A percentile compares a stretch with the other conserved stretches of the same genome.
Evolutionary conservation across 495 filamentous ascomycete genomes (phyloP).

Genomic region (Terfezia claveryi): DNA sequence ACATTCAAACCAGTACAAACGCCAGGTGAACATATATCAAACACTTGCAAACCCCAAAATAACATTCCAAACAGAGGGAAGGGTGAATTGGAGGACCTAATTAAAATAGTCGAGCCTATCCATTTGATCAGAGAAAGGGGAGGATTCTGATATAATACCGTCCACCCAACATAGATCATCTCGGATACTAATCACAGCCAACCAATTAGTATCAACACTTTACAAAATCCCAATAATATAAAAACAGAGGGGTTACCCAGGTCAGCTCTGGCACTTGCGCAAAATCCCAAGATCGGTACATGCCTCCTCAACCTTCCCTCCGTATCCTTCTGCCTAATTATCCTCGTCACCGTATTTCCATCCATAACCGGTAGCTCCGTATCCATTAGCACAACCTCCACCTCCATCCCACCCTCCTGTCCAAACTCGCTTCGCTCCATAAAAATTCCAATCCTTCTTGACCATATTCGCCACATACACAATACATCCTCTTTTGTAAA

Average conservation of each 20-base stretch:
- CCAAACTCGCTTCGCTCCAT: constrained; percentile 9
- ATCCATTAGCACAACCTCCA: constrained; percentile 58
- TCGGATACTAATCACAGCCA: constrained; percentile 23
- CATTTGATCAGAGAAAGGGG: constrained; percentile 45
- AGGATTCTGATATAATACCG: constrained; percentile 63
- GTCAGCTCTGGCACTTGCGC: constrained; percentile 49
- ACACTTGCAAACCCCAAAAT: too few species aligned
- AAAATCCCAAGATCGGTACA: constrained; percentile 56
- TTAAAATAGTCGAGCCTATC: too few species aligned
- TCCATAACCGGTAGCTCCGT: constrained; percentile 76
- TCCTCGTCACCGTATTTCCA: constrained; percentile 42
- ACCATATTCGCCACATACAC: constrained; percentile 49
- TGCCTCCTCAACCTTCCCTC: constrained; percentile 27
- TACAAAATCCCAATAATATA: neutral
- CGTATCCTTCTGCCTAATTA: constrained; percentile 40
- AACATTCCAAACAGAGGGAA: too few species aligned
- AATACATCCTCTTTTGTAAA: constrained; percentile 27
- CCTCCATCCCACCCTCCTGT: constrained; percentile 20
- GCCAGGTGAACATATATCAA: too few species aligned
- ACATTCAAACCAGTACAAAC: too few species aligned
- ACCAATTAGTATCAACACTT: neutral
- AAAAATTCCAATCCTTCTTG: constrained; percentile 45
- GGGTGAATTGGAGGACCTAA: too few species aligned
- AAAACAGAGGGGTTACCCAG: constrained; percentile 23
- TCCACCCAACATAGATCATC: constrained; percentile 54